Percentiles rank a stretch among this genome's conserved stretches.
Evolutionary conservation across 2,329 filamentous ascomycete genomes (phyloP).

Genomic region (Microcyclosporella mali): DNA sequence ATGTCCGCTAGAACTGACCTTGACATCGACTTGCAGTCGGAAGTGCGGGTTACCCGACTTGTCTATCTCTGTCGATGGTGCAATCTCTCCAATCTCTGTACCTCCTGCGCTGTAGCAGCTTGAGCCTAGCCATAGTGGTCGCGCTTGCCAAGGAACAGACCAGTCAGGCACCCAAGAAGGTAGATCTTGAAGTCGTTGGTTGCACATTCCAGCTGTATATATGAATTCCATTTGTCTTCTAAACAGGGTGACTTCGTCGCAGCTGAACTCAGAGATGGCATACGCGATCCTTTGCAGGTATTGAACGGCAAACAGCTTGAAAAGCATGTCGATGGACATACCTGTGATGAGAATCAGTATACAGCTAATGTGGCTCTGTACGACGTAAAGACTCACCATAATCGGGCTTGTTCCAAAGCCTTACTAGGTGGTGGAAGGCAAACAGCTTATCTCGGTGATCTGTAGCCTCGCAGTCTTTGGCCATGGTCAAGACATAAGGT

Average conservation of each 20-base stretch:
- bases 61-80: slow-evolving; percentile 6
- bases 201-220: slow-evolving; percentile 12
- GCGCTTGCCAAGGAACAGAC: slow-evolving; percentile 14
- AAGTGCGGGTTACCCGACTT: slow-evolving; percentile 1
- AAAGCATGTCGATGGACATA: slow-evolving; percentile 12
- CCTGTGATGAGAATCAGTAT: too few relatives aligned
- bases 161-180: slow-evolving; percentile 17
- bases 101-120: slow-evolving; percentile 15
- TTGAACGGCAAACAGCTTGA: slow-evolving; percentile 14
- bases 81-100: slow-evolving; percentile 8
- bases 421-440: slow-evolving; percentile 15
- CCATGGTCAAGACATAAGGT: slow-evolving; percentile 13
- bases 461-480: slow-evolving; percentile 18
- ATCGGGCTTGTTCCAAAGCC: slow-evolving; percentile 15
- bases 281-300: slow-evolving; percentile 16
- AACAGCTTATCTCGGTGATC: slow-evolving; percentile 18
- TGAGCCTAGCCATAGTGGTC: slow-evolving; percentile 13
- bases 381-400: slow-evolving; percentile 3
- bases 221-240: slow-evolving; percentile 15
- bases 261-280: slow-evolving; percentile 16
- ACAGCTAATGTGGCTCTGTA: too few relatives aligned
- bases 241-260: slow-evolving; percentile 11
- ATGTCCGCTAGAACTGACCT: neutral
- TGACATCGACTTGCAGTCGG: slow-evolving; percentile 12
- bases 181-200: slow-evolving; percentile 11